Base-by-base conservation (phyloP, 1,284 basidiomycete species). In the Marasmius oreades region DNA sequence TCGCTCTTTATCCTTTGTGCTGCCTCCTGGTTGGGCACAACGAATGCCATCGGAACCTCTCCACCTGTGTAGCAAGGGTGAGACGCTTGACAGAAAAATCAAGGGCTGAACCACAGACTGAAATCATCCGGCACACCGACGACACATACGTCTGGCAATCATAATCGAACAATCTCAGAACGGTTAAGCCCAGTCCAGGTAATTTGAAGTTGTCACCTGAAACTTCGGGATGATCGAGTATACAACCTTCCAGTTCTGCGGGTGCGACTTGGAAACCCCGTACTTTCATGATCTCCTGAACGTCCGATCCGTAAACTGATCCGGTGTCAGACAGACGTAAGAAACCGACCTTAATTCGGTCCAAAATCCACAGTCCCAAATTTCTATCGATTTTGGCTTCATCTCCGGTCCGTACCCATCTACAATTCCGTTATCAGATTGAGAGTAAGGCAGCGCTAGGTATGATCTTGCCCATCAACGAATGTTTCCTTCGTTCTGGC, bases 111-210 rank as follows among this genome's bases (percentile, higher is more conserved):
- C 4, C 6, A 18, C 48, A 10, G 12, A 42, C 78, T 81, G 61
- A 81, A 90, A 12, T 90, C 88, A 64, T 94, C 88, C 1, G 83
- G 84, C 5, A 92, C 69, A 2, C 88, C 84, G 16, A 94, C 86
- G 4, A 94, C 89, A 59, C 90, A 91, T 1, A 76, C 78, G 57
- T 92, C 86, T 53, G n/a, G 12, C 24, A 42, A 44, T n/a, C n/a
- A n/a, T n/a, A n/a, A 26, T 20, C 24, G 28, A 46, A 42, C 42
- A 37, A 3, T 20, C 12, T 31, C 47, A 33, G 28, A 53, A 42
- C 31, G 26, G n/a, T 26, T 33, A 26, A 10, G 28, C 10, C 28
- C 28, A 31, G 28, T 23, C n/a, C 10, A 11, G 20, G n/a, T 2
- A 7, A 16, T 39, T 39, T 6, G 11, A 20, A 45, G 11, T 7